Percentiles rank a stretch among this genome's conserved stretches.
Evolutionary conservation across 371 early-diverging fungal genomes (phyloP).

Genomic region (Rhizopus sp.): DNA sequence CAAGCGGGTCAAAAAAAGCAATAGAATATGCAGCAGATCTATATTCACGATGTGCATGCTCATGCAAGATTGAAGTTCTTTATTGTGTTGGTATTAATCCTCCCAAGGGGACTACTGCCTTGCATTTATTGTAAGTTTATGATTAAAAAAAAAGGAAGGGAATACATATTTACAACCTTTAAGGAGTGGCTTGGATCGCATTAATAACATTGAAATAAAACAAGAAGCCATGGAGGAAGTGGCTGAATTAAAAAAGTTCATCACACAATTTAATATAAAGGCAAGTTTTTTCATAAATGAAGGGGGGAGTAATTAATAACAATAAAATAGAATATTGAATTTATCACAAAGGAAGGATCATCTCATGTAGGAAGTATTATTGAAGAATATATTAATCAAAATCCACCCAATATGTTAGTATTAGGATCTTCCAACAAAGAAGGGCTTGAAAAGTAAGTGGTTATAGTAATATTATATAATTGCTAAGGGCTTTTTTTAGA

Average conservation of each 20-base stretch:
- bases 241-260: conserved; percentile 5
- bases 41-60: conserved; percentile 4
- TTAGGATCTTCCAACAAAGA: conserved; percentile 36
- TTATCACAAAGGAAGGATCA: conserved; percentile 9
- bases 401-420: conserved; percentile 30
- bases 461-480: neutral
- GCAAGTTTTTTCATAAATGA: neutral
- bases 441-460: conserved; percentile 32
- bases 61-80: conserved; percentile 22
- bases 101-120: conserved; percentile 11
- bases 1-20: conserved; percentile 24
- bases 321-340: neutral
- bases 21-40: conserved; percentile 21
- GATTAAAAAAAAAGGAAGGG: too few species aligned
- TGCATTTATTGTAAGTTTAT: conserved; percentile 15
- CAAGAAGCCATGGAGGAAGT: conserved; percentile 20
- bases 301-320: neutral
- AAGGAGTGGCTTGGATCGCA: conserved; percentile 32
- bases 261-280: conserved; percentile 12
- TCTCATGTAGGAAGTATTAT: conserved; percentile 23
- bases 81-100: conserved; percentile 33
- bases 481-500: conserved; percentile 15
- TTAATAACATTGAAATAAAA: conserved; percentile 35
- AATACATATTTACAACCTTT: neutral
- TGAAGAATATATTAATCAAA: conserved; percentile 22